phyloP scores from a whole-genome alignment of 2,329 filamentous ascomycete species.

The Monilinia laxa region DNA sequence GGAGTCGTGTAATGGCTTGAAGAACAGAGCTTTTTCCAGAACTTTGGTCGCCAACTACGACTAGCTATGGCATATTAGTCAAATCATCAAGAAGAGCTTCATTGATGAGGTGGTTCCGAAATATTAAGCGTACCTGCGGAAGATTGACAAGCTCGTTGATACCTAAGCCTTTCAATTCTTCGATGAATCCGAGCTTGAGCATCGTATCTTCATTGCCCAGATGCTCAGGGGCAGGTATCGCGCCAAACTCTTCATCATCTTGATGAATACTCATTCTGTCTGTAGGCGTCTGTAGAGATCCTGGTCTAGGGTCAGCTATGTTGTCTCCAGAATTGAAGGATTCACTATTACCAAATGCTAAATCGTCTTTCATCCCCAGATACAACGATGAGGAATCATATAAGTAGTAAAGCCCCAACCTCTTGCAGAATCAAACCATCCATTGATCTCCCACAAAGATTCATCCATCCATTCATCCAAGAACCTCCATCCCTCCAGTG shows the following conservation, averaged over 20 bases:
- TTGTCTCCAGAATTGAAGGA: no score
- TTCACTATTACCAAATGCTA: no score
- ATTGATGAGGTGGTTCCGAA: no score
- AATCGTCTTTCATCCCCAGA: no score
- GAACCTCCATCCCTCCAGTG: no score
- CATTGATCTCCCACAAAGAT: constrained; percentile 1
- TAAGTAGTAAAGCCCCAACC: no score
- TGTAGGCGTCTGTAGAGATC: neutral
- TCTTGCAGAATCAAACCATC: neutral
- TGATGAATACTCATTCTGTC: neutral
- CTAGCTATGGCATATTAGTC: constrained; percentile 31
- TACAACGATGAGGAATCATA: no score
- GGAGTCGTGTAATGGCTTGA: constrained; percentile 41
- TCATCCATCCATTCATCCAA: neutral
- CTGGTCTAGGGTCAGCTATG: neutral
- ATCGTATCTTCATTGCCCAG: constrained; percentile 10
- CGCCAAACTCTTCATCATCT: neutral
- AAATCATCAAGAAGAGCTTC: accelerated
- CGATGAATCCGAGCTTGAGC: constrained; percentile 26
- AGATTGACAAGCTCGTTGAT: constrained; percentile 28
- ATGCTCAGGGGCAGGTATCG: neutral
- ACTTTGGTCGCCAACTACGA: constrained; percentile 45
- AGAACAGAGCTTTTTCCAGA: constrained; percentile 43
- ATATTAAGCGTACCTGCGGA: constrained; percentile 25
- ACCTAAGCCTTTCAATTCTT: constrained; percentile 28